Conservation (phyloP, 2,329 filamentous ascomycete species). For the Didymella pomorum region DNA sequence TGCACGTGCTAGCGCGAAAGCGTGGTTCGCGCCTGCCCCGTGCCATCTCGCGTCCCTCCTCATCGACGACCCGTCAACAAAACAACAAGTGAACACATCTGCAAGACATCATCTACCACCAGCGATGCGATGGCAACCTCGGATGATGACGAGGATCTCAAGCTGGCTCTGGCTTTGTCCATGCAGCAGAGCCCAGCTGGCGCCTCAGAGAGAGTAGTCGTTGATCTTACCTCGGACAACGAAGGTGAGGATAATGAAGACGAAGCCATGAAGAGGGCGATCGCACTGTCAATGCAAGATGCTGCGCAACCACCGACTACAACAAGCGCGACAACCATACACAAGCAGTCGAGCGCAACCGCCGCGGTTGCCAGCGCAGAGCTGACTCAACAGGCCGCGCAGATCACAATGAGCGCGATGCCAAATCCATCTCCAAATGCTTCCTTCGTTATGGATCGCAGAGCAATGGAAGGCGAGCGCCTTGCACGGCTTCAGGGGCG, state of each 20-base stretch:
- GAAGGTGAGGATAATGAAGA: conserved; percentile 29
- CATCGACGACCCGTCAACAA: conserved; percentile 1
- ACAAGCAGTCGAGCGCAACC: not conserved
- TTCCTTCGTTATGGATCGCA: conserved; percentile 70
- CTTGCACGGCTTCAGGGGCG: conserved; percentile 69
- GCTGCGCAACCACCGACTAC: not conserved
- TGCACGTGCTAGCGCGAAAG: conserved; percentile 35
- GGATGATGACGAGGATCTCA: conserved; percentile 42
- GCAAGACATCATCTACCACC: not conserved
- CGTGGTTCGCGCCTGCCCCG: conserved; percentile 20
- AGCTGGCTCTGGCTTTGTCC: conserved; percentile 41
- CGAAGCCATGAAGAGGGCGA: conserved; percentile 38
- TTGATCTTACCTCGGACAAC: conserved; percentile 32
- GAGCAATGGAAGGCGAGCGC: conserved; percentile 85
- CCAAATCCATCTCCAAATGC: not conserved
- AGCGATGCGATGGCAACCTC: conserved; percentile 32
- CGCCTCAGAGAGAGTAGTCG: conserved; percentile 7
- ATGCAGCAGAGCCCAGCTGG: conserved; percentile 31
- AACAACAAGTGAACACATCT: conserved; percentile 2
- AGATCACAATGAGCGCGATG: not conserved
- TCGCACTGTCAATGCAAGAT: conserved; percentile 40
- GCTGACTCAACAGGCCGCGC: conserved; percentile 9
- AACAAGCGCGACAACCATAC: not conserved
- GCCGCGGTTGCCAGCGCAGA: not conserved
- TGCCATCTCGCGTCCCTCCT: not conserved